phyloP scores from a whole-genome alignment of 257 asterid species.

The Gynochthodes officinalis region DNA sequence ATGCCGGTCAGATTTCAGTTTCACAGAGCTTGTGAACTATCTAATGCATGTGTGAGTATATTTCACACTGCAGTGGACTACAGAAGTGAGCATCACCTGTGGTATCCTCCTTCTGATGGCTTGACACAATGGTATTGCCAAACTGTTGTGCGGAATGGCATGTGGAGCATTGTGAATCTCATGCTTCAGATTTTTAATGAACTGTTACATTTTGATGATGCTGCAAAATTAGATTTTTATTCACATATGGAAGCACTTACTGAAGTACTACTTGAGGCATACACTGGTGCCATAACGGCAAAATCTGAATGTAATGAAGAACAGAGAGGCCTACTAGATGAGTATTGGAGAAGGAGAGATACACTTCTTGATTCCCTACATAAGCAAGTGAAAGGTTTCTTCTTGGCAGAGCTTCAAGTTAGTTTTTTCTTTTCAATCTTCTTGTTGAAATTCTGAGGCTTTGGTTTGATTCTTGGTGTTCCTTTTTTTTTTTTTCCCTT shows the following conservation, averaged over 20 bases:
- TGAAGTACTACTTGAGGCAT: slow-evolving; percentile 79
- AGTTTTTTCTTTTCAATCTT: slow-evolving; percentile 15
- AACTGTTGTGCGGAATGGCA: slow-evolving; percentile 62
- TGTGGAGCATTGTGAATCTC: slow-evolving; percentile 74
- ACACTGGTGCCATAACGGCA: slow-evolving; percentile 74
- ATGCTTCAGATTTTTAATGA: slow-evolving; percentile 73
- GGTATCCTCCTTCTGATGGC: slow-evolving; percentile 91
- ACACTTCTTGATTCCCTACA: slow-evolving; percentile 75
- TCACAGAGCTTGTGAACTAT: slow-evolving; percentile 80
- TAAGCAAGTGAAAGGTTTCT: slow-evolving; percentile 57
- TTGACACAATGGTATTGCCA: slow-evolving; percentile 87
- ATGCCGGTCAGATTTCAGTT: slow-evolving; percentile 55
- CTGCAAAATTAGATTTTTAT: slow-evolving; percentile 51
- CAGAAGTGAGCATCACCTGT: slow-evolving; percentile 67
- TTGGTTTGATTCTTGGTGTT: background rate
- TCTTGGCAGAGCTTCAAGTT: slow-evolving; percentile 56
- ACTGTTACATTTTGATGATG: slow-evolving; percentile 49
- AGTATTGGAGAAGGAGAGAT: slow-evolving; percentile 74
- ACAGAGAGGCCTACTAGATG: slow-evolving; percentile 60
- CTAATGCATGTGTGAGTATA: slow-evolving; percentile 71
- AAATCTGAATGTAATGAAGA: slow-evolving; percentile 80
- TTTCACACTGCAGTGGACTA: slow-evolving; percentile 62
- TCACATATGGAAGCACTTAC: slow-evolving; percentile 61
- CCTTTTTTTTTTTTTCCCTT: background rate
- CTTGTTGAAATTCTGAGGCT: slow-evolving; percentile 12